Percentiles rank a stretch among this genome's conserved stretches.
Evolutionary conservation across 306 rosid species (phyloP).

Genomic region (Carpinus fangiana): DNA sequence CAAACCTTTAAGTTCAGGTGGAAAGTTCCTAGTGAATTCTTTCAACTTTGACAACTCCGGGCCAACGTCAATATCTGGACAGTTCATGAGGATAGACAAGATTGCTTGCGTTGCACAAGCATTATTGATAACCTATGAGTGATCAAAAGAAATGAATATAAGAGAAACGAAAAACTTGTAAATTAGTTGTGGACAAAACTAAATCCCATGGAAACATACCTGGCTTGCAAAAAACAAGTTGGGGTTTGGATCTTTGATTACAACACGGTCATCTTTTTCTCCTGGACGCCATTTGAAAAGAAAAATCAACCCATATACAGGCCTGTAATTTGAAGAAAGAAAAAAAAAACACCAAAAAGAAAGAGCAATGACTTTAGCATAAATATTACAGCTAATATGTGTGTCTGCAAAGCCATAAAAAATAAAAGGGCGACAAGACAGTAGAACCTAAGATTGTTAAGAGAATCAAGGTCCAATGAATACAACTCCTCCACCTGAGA

Average conservation of each 20-base stretch:
- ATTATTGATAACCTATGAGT: conserved; percentile 81
- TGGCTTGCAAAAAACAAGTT: conserved; percentile 96
- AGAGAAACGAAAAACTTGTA: conserved; percentile 27
- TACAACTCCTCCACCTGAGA: conserved; percentile 95
- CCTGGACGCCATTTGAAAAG: conserved; percentile 99
- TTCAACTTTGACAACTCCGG: conserved; percentile 84
- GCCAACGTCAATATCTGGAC: conserved; percentile 79
- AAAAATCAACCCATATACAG: conserved; percentile 92
- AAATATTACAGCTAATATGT: conserved; percentile 8
- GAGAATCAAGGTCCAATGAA: conserved; percentile 81
- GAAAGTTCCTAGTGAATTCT: conserved; percentile 90
- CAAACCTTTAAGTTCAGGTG: conserved; percentile 94
- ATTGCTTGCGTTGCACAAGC: conserved; percentile 99
- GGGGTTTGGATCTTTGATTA: conserved; percentile 92
- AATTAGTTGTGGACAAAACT: background rate
- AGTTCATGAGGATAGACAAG: conserved; percentile 92
- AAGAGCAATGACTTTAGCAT: conserved; percentile 12
- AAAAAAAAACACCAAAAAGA: background rate
- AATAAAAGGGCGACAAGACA: conserved; percentile 17
- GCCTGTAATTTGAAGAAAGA: conserved; percentile 54
- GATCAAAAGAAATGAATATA: conserved; percentile 3
- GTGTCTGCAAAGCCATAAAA: conserved; percentile 11
- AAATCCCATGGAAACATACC: conserved; percentile 46
- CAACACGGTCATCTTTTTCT: conserved; percentile 87
- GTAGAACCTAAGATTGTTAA: conserved; percentile 70